phyloP scores from a whole-genome alignment of 805 yeast species.

The Barnettozyma vustinii region DNA sequence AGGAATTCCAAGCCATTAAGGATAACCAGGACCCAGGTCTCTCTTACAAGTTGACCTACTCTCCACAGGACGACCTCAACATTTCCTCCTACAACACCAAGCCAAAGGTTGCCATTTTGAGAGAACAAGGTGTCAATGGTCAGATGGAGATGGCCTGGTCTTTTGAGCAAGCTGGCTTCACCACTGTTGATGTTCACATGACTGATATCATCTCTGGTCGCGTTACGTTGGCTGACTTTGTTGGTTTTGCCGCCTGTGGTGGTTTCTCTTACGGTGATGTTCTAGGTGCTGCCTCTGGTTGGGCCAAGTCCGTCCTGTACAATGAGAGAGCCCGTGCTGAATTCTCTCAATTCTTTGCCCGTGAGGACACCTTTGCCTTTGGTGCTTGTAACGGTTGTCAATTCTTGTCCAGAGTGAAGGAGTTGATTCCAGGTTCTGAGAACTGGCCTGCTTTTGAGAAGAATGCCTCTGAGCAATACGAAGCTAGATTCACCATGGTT shows the following conservation, averaged over 20 bases:
- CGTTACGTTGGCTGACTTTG: constrained; percentile 70
- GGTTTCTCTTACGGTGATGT: constrained; percentile 99
- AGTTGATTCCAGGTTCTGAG: constrained; percentile 87
- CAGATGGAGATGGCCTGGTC: constrained; percentile 99
- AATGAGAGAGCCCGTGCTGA: constrained; percentile 71
- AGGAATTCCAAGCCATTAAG: constrained; percentile 67
- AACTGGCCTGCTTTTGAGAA: constrained; percentile 95
- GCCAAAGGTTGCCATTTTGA: constrained; percentile 91
- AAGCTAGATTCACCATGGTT: constrained; percentile 88
- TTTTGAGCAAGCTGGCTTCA: constrained; percentile 92
- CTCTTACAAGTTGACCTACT: constrained; percentile 69
- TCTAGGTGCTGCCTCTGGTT: constrained; percentile 96
- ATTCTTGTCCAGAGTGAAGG: constrained; percentile 81
- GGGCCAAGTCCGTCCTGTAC: constrained; percentile 95
- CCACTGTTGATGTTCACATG: constrained; percentile 94
- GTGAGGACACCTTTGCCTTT: constrained; percentile 90
- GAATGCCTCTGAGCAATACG: constrained; percentile 90
- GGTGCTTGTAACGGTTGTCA: constrained; percentile 99
- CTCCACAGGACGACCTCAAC: constrained; percentile 46
- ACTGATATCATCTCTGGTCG: constrained; percentile 76
- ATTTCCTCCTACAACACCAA: constrained; percentile 33
- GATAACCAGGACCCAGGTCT: constrained; percentile 92
- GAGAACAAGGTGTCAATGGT: constrained; percentile 98
- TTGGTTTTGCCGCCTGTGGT: constrained; percentile 97
- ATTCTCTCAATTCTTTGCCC: constrained; percentile 76